Percentiles rank a stretch among this genome's conserved stretches.
These are phyloP conservation scores for Xylaria bambusicola DNA, from an alignment of 495 filamentous ascomycete genomes.

Conservation along the genomic window DNA sequence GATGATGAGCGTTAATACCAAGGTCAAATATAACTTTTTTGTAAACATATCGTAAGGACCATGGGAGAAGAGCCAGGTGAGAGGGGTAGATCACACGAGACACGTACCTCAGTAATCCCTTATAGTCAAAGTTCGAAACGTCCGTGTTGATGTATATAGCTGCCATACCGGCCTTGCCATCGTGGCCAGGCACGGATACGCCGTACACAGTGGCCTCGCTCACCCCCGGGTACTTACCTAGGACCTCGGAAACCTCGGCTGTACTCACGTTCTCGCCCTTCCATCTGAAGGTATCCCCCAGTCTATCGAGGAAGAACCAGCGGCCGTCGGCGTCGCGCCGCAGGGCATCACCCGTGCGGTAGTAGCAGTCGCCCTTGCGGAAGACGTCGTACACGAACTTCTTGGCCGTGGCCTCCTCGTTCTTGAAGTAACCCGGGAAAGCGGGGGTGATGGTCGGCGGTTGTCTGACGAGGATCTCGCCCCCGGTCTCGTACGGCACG, in stretches of 20 bases:
- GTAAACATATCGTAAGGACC: no score
- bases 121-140: constrained; percentile 52
- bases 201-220: constrained; percentile 81
- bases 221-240: constrained; percentile 66
- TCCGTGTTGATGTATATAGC: constrained; percentile 54
- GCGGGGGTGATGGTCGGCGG: constrained; percentile 43
- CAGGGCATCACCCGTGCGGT: constrained; percentile 73
- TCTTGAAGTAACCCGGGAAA: constrained; percentile 72
- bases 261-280: constrained; percentile 84
- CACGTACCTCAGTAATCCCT: constrained; percentile 51
- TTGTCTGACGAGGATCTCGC: constrained; percentile 73
- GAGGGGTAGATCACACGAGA: constrained; percentile 3
- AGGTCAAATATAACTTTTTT: no score
- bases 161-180: constrained; percentile 72
- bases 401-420: constrained; percentile 64
- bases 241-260: constrained; percentile 69
- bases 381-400: constrained; percentile 74
- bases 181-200: constrained; percentile 67
- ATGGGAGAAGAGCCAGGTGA: no score
- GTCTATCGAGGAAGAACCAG: constrained; percentile 76
- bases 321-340: constrained; percentile 64
- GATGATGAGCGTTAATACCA: constrained; percentile 5
- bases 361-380: constrained; percentile 72
- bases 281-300: constrained; percentile 83
- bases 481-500: constrained; percentile 65